Evolutionary conservation across 495 filamentous ascomycete species (phyloP).

Genomic region (Trichoderma erinaceum): DNA sequence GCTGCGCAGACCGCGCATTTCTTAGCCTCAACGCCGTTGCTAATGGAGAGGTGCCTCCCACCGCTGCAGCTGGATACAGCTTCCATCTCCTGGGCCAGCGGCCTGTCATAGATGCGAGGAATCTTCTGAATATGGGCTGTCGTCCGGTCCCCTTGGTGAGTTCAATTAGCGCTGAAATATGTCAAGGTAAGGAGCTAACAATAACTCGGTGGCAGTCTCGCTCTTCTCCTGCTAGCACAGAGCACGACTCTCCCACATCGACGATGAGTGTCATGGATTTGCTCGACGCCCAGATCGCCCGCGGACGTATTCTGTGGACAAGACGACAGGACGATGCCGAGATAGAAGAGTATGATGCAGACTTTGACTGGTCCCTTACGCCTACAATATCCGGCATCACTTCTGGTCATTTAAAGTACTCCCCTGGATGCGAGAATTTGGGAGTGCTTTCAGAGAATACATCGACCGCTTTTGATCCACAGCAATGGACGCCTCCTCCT

Average conservation of each 20-base stretch:
- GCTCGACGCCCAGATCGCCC: constrained; percentile 7
- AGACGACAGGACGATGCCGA: constrained; percentile 4
- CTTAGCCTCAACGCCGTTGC: constrained; percentile 45
- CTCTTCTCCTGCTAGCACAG: constrained; percentile 15
- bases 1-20: constrained; percentile 38
- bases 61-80: constrained; percentile 37
- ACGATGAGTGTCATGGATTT: constrained; percentile 5
- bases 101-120: constrained; percentile 27
- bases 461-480: neutral
- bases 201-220: constrained; percentile 14
- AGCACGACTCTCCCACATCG: neutral
- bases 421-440: constrained; percentile 10
- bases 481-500: constrained; percentile 16
- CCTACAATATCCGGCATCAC: neutral
- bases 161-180: neutral
- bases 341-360: constrained; percentile 12
- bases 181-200: constrained; percentile 14
- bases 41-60: constrained; percentile 37
- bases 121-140: constrained; percentile 32
- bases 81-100: constrained; percentile 28
- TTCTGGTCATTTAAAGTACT: constrained; percentile 2
- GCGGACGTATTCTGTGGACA: constrained; percentile 9
- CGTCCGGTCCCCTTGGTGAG: constrained; percentile 33
- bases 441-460: neutral
- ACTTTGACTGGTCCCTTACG: constrained; percentile 15